Evolutionary conservation across 805 yeast species (phyloP).

Genomic region (Metschnikowia reukaufii): DNA sequence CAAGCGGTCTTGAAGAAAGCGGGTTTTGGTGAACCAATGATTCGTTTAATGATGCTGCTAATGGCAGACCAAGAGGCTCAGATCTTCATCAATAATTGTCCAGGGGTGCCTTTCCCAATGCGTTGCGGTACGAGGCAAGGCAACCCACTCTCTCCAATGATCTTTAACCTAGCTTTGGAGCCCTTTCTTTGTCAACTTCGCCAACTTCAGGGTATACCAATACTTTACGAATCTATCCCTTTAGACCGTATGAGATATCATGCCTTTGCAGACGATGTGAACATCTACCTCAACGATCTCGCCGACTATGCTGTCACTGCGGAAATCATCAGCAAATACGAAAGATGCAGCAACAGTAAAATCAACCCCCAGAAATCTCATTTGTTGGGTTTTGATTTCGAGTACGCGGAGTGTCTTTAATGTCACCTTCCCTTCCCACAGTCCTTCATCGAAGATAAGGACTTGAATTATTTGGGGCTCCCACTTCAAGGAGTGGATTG

Average conservation of each 20-base stretch:
- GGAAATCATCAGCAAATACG: too few species aligned
- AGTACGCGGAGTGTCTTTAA: too few species aligned
- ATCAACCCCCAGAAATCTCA: too few species aligned
- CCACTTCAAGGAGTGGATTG: too few species aligned
- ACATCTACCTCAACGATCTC: too few species aligned
- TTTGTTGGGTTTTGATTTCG: too few species aligned
- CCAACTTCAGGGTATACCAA: not conserved
- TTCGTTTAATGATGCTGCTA: not conserved
- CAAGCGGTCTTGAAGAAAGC: not conserved
- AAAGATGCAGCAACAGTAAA: too few species aligned
- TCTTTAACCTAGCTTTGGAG: not conserved
- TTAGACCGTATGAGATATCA: not conserved
- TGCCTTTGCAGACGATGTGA: not conserved
- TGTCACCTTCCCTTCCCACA: too few species aligned
- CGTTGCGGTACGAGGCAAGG: not conserved
- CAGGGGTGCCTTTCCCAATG: not conserved
- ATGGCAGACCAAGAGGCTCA: not conserved
- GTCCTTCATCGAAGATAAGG: too few species aligned
- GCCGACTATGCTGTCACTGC: too few species aligned
- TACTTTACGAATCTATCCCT: not conserved
- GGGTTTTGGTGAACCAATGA: not conserved
- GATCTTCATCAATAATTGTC: not conserved
- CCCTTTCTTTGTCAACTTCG: not conserved
- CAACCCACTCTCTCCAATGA: not conserved
- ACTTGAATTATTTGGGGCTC: too few species aligned